Percentiles rank a stretch among this genome's conserved stretches.
Conservation (phyloP, 257 asterid species). For the Nicotiana noctiflora region DNA sequence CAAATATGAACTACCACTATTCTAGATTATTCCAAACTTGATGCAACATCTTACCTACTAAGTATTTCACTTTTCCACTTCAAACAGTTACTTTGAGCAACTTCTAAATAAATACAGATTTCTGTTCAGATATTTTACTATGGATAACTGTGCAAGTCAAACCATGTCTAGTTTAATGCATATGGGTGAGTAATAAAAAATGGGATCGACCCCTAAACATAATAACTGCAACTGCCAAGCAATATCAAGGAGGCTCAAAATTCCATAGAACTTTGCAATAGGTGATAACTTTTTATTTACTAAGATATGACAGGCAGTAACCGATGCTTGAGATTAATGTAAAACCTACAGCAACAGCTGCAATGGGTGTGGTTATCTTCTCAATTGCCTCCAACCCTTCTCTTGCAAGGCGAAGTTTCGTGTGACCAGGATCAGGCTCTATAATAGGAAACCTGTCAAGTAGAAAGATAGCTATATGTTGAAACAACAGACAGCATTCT, state of each 20-base stretch:
- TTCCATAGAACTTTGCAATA: not conserved
- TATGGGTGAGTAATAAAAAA: not conserved
- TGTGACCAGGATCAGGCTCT: slow-evolving; percentile 98
- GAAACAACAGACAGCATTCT: not conserved
- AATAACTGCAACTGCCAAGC: not conserved
- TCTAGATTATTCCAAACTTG: not conserved
- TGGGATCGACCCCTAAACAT: not conserved
- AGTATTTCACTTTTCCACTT: not conserved
- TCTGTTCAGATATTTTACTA: not conserved
- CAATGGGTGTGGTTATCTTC: slow-evolving; percentile 78
- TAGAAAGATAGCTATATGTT: not conserved
- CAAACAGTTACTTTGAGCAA: not conserved
- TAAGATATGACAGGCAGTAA: not conserved
- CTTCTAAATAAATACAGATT: not conserved
- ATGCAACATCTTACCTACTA: not conserved
- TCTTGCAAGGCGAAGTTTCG: slow-evolving; percentile 86
- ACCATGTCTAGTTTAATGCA: not conserved
- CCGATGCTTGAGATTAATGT: slow-evolving; percentile 6
- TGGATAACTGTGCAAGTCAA: not conserved
- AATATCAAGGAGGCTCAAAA: not conserved
- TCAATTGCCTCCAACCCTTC: slow-evolving; percentile 93
- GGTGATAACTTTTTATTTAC: not conserved
- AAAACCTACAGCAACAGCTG: slow-evolving; percentile 90
- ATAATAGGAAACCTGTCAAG: slow-evolving; percentile 76
- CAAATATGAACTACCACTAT: not conserved